Evolutionary conservation across 2,329 filamentous ascomycete genomes (phyloP).

Genomic region (Penicillium sp.): DNA sequence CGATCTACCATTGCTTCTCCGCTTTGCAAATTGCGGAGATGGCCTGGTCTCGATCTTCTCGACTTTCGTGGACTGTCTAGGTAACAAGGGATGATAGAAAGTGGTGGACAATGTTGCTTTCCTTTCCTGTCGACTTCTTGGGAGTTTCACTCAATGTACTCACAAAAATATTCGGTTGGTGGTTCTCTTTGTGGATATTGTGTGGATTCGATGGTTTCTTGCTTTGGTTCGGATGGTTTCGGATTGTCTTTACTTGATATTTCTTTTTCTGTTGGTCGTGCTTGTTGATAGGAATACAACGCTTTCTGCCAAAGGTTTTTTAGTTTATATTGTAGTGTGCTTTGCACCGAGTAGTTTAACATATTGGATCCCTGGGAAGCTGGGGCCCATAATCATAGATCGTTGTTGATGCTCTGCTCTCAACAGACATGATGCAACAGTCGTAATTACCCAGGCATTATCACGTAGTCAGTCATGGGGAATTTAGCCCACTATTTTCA

Average conservation of each 20-base stretch:
- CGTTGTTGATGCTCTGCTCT: too few relatives aligned
- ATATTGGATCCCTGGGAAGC: too few relatives aligned
- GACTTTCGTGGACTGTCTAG: neutral
- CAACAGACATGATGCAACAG: too few relatives aligned
- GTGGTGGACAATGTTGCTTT: neutral
- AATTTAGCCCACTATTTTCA: too few relatives aligned
- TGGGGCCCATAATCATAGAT: too few relatives aligned
- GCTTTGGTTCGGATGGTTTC: neutral
- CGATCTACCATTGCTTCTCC: neutral
- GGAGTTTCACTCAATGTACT: neutral
- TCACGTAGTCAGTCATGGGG: too few relatives aligned
- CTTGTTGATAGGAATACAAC: neutral
- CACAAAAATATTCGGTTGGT: neutral
- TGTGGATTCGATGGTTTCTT: neutral
- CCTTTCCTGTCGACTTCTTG: neutral
- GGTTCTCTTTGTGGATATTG: neutral
- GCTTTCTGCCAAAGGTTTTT: neutral
- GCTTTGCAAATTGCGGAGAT: too few relatives aligned
- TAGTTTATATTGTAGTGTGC: neutral
- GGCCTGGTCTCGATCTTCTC: neutral
- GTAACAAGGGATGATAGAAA: neutral
- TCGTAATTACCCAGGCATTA: too few relatives aligned
- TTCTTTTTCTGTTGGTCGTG: neutral
- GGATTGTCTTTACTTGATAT: neutral
- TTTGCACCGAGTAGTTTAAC: neutral